phyloP scores from a whole-genome alignment of 306 rosid species.

The Vachellia collinsii region DNA sequence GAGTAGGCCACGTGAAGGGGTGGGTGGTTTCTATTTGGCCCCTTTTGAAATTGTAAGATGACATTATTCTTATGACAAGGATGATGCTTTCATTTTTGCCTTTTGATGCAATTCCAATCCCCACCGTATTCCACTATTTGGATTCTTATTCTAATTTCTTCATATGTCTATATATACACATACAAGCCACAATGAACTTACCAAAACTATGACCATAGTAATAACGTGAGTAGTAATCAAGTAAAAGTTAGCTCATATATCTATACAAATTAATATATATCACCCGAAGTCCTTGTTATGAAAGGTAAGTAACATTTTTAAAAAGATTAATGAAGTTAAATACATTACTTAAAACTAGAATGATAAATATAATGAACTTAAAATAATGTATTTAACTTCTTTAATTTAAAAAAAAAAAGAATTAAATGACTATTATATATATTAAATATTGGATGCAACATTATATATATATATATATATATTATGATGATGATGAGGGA shows the following conservation, averaged over 20 bases:
- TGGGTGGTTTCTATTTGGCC: background rate
- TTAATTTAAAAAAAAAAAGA: no score
- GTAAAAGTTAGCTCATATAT: background rate
- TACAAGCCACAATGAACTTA: constrained; percentile 7
- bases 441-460: no score
- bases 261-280: no score
- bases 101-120: background rate
- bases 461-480: no score
- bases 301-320: no score
- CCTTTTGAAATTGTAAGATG: constrained; percentile 10
- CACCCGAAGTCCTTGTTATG: no score
- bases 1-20: constrained; percentile 36
- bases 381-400: no score
- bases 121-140: background rate
- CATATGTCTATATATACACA: background rate
- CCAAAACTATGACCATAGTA: background rate
- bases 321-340: no score
- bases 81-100: background rate
- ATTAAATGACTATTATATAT: no score
- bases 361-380: no score
- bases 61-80: background rate
- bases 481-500: background rate
- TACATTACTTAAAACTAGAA: no score
- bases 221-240: background rate
- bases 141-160: no score